Conservation (phyloP, 495 filamentous ascomycete genomes). For the Gamarada debralockiae region DNA sequence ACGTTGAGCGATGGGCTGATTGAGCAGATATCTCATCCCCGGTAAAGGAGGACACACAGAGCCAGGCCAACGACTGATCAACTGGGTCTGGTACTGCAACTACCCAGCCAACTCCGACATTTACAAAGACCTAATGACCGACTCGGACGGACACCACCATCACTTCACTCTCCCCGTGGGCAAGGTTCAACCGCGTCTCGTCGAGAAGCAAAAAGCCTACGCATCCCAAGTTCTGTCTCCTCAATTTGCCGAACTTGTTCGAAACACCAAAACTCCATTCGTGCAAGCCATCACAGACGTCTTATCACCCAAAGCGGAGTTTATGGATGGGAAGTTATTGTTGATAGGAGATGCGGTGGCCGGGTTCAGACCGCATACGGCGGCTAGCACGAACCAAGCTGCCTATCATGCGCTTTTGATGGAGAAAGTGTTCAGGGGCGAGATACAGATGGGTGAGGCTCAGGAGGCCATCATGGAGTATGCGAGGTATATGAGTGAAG, state of each 20-base stretch:
- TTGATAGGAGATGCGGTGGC: slow-evolving; percentile 55
- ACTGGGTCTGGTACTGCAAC: slow-evolving; percentile 57
- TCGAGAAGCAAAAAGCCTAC: slow-evolving; percentile 38
- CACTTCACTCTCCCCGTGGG: slow-evolving; percentile 48
- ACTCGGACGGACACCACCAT: slow-evolving; percentile 39
- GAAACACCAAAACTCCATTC: slow-evolving; percentile 44
- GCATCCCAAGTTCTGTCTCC: slow-evolving; percentile 41
- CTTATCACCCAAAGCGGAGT: slow-evolving; percentile 38
- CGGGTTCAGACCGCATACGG: slow-evolving; percentile 53
- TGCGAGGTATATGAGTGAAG: not conserved
- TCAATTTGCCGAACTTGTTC: slow-evolving; percentile 50
- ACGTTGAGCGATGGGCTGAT: no score
- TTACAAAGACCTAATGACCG: slow-evolving; percentile 49
- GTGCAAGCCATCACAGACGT: slow-evolving; percentile 54
- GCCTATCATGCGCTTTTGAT: slow-evolving; percentile 44
- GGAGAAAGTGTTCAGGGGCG: slow-evolving; percentile 38
- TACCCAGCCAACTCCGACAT: slow-evolving; percentile 41
- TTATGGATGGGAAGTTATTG: slow-evolving; percentile 44
- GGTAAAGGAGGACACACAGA: slow-evolving; percentile 43
- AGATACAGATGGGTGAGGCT: slow-evolving; percentile 19
- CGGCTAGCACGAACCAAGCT: slow-evolving; percentile 46
- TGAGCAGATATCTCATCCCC: slow-evolving; percentile 46
- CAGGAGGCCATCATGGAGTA: not conserved
- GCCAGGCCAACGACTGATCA: slow-evolving; percentile 44
- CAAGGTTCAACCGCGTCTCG: slow-evolving; percentile 35